Base-by-base conservation (phyloP, 2,329 filamentous ascomycete species). In the Celoporthe dispersa region DNA sequence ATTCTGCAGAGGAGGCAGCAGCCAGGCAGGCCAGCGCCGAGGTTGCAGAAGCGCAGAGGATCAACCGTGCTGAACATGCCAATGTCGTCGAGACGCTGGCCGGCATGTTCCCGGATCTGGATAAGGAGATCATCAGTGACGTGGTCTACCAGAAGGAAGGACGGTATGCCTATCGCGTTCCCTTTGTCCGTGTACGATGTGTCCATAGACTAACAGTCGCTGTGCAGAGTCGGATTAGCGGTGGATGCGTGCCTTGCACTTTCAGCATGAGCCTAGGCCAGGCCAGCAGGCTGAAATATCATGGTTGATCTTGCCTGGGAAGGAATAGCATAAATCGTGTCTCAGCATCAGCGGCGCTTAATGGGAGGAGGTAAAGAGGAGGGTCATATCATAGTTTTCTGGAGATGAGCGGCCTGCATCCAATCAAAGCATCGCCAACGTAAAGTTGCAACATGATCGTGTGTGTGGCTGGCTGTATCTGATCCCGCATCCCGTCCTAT, bases 71-170 rank as follows among this genome's bases (percentile, higher is more conserved):
- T 68, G 96, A 99, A 84, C 94, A 98, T 80, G 86, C 89, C 67
- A 95, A 94, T 75, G 90, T 99, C 9, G 95, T 98, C 2, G 96
- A 98, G 81, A 98, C 96, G 48, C 83, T 99, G 69, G 91, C 93
- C 63, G 92, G 94, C 75, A 99, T 99, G 96, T 99, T 99, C 79
- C 96, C 96, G 0, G 94, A 97, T 77, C 84, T 99, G 65, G 96
- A 99, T 79, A 89, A 90, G 76, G 97, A 99, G 64, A 88, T 99
- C 51, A 98, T 99, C 78, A 94, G 94, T 76, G 96, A 99, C 82
- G 96, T 99, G 55, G 96, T 99, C 35, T 90, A 95, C 79, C 90
- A 97, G 83, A 98, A 99, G 82, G 91, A 98, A 81, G 97, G 96
- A 78, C 89, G 93, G 94, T 95, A 80, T 83, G 92, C 87, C 51